Evolutionary conservation across 2,329 filamentous ascomycete species (phyloP), one percentile per base, ranked within the genome.

Genomic region (Colletotrichum sp.): DNA sequence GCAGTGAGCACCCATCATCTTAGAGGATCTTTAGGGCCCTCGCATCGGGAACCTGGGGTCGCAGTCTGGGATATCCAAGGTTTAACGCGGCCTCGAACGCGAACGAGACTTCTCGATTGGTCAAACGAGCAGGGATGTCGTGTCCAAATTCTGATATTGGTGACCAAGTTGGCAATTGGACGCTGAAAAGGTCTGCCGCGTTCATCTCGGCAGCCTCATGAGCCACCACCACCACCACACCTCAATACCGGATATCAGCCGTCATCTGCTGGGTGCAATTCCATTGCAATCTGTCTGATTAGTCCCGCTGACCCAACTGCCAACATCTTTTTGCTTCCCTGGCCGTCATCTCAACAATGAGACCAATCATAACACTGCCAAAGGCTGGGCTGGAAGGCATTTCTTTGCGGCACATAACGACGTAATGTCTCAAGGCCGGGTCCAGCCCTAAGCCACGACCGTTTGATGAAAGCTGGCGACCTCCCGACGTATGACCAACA

Each of bases 201-300:
- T 38, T 73, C 68, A 73, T 71, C 43, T 73, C 67, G 71, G 62
- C 67, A 73, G 68, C 55, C 55, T 73, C 68, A 64, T 55, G 68
- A 36, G 55, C 67, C 67, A 61, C 61, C 33, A 65, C 33, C 13
- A 51, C 24, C 43, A 51, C 43, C 43, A 51, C 43, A 51, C 11
- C 43, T 51, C 43, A 51, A 51, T 51, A 59, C 47, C 29, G 68
- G 43, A 36, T 47, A 71, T 63, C 33, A 57, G 62, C 54, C 55
- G 38, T 69, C 66, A 31, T 47, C 38, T 70, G 33, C 43, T 70
- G 61, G 55, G 31, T 65, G 27, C 31, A 61, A 55, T 59, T 33
- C 43, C 24, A 64, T 11, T 31, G 27, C 29, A 69, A 47, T 51
- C 21, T 63, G 70, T 58, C 66, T 64, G 70, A 47, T 61, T 38